phyloP scores from a whole-genome alignment of 805 yeast species.

The Kodamaea leandrae region DNA sequence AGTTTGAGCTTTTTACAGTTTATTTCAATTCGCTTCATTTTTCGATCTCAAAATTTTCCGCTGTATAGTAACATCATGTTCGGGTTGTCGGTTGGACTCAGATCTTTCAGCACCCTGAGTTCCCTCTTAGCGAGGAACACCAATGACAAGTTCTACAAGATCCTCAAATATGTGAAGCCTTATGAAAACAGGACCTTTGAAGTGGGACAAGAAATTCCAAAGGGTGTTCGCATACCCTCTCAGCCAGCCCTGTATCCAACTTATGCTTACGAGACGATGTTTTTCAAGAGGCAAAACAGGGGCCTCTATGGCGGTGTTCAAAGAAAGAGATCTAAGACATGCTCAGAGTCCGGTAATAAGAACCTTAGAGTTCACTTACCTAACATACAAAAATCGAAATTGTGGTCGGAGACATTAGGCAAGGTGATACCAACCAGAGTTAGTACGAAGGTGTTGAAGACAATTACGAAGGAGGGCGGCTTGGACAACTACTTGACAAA shows the following conservation, averaged over 20 bases:
- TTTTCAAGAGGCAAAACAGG: constrained; percentile 78
- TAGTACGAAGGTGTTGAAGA: constrained; percentile 77
- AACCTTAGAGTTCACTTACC: constrained; percentile 76
- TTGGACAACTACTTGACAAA: constrained; percentile 83
- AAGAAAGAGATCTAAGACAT: constrained; percentile 69
- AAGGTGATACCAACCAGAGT: constrained; percentile 56
- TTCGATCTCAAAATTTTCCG: constrained; percentile 2
- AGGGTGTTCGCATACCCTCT: constrained; percentile 24
- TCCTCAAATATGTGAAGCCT: constrained; percentile 38
- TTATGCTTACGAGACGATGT: constrained; percentile 65
- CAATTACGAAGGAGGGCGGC: constrained; percentile 93
- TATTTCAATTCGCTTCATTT: too few species aligned
- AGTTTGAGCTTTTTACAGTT: background rate
- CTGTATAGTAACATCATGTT: too few species aligned
- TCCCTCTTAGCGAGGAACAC: constrained; percentile 12
- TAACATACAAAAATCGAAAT: constrained; percentile 67
- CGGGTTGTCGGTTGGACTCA: constrained; percentile 4
- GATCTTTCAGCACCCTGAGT: constrained; percentile 8
- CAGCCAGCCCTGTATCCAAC: constrained; percentile 24
- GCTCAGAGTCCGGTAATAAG: constrained; percentile 75
- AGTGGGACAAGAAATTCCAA: constrained; percentile 36
- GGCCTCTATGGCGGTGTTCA: constrained; percentile 92
- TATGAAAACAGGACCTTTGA: constrained; percentile 34
- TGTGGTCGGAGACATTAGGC: constrained; percentile 83
- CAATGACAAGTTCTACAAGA: constrained; percentile 38